These are phyloP conservation scores for Venturia oleaginea DNA, from an alignment of 2,329 filamentous ascomycete genomes.

Conservation along the genomic window DNA sequence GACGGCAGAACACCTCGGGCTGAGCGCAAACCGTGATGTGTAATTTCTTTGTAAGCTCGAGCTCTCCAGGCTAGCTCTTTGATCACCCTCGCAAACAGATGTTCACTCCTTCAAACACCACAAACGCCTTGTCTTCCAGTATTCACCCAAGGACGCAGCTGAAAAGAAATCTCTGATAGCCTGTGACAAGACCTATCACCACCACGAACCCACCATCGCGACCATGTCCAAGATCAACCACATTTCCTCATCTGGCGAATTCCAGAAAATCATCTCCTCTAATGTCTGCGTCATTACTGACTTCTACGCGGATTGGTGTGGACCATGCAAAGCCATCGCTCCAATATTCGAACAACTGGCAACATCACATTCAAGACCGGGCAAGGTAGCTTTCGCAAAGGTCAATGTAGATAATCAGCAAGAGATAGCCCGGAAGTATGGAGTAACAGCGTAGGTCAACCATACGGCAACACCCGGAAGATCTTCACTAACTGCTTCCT, in stretches of 20 bases:
- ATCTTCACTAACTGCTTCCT: conserved; percentile 22
- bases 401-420: conserved; percentile 46
- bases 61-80: too few species aligned
- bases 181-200: not conserved
- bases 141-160: not conserved
- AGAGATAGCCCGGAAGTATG: conserved; percentile 40
- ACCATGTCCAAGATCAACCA: conserved; percentile 11
- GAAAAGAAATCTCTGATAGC: not conserved
- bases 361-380: conserved; percentile 38
- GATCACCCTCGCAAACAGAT: too few species aligned
- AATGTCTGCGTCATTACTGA: conserved; percentile 38
- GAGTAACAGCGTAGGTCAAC: conserved; percentile 36
- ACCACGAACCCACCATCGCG: not conserved
- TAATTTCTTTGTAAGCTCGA: too few species aligned
- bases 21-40: too few species aligned
- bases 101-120: not conserved
- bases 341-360: conserved; percentile 44
- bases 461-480: too few species aligned
- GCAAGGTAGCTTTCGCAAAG: conserved; percentile 43
- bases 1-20: too few species aligned
- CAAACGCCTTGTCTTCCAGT: not conserved
- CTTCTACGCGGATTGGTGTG: conserved; percentile 49
- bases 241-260: conserved; percentile 9
- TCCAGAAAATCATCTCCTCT: conserved; percentile 24
- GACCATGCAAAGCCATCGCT: conserved; percentile 46